phyloP scores from a whole-genome alignment of 805 yeast species.

The Myxozyma neglecta region DNA sequence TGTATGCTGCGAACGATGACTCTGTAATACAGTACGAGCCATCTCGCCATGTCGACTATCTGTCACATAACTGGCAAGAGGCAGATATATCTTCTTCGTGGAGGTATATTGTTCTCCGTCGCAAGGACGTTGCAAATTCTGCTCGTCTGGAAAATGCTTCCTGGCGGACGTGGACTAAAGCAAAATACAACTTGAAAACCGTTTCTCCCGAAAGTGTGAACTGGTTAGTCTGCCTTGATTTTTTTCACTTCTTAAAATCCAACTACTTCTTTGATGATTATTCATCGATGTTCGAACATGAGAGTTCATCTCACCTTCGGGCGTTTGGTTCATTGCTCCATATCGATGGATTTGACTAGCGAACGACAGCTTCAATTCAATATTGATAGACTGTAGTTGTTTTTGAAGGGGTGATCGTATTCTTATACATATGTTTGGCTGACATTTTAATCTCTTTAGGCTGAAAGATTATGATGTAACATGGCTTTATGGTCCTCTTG shows the following conservation, averaged over 20 bases:
- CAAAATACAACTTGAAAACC: constrained; percentile 63
- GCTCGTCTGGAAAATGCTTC: constrained; percentile 80
- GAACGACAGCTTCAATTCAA: no score
- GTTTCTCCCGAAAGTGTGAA: constrained; percentile 88
- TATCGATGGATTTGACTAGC: no score
- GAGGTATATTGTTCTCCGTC: constrained; percentile 82
- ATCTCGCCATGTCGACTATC: constrained; percentile 86
- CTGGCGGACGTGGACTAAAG: constrained; percentile 95
- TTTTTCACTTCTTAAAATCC: neutral
- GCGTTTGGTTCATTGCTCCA: no score
- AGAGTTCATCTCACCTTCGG: no score
- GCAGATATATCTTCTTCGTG: constrained; percentile 90
- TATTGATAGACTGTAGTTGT: no score
- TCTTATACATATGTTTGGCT: neutral
- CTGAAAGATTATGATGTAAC: constrained; percentile 95
- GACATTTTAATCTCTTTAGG: constrained; percentile 11
- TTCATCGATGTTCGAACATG: no score
- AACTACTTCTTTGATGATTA: neutral
- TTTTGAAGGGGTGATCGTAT: neutral
- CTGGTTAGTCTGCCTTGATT: constrained; percentile 51
- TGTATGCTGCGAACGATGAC: constrained; percentile 55
- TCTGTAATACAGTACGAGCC: constrained; percentile 78
- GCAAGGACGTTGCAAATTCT: constrained; percentile 80
- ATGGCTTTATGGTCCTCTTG: constrained; percentile 93
- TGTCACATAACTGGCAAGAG: constrained; percentile 95